A percentile compares a stretch with the other conserved stretches of the same genome.
Evolutionary conservation across 345 rosid genomes (phyloP).

Genomic region (Camelina laxa): DNA sequence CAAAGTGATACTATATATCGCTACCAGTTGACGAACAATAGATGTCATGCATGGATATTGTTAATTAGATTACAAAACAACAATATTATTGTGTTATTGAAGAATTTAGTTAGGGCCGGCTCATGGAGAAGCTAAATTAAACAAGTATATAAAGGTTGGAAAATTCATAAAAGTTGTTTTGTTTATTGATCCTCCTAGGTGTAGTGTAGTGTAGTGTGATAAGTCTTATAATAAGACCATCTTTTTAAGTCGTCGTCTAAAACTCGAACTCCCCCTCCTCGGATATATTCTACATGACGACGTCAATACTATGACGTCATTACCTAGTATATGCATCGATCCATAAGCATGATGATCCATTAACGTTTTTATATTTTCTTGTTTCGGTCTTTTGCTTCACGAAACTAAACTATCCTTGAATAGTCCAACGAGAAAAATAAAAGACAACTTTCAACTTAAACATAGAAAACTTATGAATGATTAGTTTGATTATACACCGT

Average conservation of each 20-base stretch:
- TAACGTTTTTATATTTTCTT: neutral
- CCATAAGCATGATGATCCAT: neutral
- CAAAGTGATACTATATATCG: too few relatives aligned
- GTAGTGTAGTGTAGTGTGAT: slow-evolving; percentile 1
- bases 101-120: neutral
- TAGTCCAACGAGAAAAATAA: neutral
- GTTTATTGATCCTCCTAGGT: neutral
- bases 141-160: slow-evolving; percentile 21
- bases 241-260: slow-evolving; percentile 24
- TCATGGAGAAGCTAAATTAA: slow-evolving; percentile 28
- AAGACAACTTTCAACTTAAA: neutral
- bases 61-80: too few relatives aligned
- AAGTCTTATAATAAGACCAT: slow-evolving; percentile 12
- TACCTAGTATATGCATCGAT: neutral
- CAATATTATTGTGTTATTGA: neutral
- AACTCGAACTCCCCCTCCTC: neutral
- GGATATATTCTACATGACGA: slow-evolving; percentile 22
- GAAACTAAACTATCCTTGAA: neutral
- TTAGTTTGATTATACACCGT: neutral
- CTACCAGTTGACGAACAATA: too few relatives aligned
- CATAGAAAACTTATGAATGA: neutral
- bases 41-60: too few relatives aligned
- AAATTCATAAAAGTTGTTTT: neutral
- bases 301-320: slow-evolving; percentile 21
- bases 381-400: neutral